Base-by-base conservation (phyloP, 768 basidiomycete species). In the Boletellus emodensis region DNA sequence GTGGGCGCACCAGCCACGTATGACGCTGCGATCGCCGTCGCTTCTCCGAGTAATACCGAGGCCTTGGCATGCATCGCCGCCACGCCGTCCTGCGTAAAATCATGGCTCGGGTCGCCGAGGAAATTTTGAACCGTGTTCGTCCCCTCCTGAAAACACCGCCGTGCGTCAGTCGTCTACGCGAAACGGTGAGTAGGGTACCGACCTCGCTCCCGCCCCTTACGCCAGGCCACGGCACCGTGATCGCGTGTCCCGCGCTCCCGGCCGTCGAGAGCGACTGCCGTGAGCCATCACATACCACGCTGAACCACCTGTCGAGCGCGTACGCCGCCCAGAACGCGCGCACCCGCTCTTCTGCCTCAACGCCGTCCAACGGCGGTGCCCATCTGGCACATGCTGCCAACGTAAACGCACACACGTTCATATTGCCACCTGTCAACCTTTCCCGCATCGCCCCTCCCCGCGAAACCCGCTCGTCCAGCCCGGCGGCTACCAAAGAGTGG, bases 141-240 rank as follows among this genome's bases (percentile, higher is more conserved):
- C 14, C 33, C 46, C n/a, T 42, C 30, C 58, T 61, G 33, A 13
- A 22, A n/a, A 20, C 24, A 26, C 6, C 24, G 24, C 24, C 5
- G 24, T 7, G 24, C 11, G 1, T 36, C 36, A 8, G 22, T 44
- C 11, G 0, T 10, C 24, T 18, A 33, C 28, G 6, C 32, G 17
- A 35, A 9, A 30, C 18, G 13, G 50, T 38, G n/a, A 55, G 26
- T 33, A 53, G 44, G 10, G 43, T 24, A 49, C 60, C 58, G 30
- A 60, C 55, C 48, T 58, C 36, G 28, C 18, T 39, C 33, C 40
- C 18, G 47, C 59, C 12, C 38, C 41, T 18, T 40, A 47, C 38
- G 58, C 54, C 37, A 18, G 77, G 78, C 77, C 77, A 78, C 1
- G 71, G 67, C 0, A 72, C 68, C 50, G 74, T 71, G 48, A 77